Evolutionary conservation across 1,284 basidiomycete species (phyloP).

Genomic region (Athelia psychrophila): DNA sequence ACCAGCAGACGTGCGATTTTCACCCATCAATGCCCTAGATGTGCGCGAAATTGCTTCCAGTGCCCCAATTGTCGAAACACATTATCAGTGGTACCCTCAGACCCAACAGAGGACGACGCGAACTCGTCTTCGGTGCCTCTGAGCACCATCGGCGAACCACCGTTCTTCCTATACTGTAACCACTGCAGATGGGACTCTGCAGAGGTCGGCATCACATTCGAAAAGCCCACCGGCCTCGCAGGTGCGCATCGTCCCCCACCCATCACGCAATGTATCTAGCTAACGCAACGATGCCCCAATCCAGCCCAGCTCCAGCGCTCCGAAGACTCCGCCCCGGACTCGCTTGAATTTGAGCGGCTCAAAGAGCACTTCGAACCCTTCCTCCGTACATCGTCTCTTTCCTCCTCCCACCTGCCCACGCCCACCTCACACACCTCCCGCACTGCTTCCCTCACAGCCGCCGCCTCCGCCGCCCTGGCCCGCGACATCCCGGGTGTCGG

Average conservation of each 20-base stretch:
- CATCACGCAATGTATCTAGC: background rate
- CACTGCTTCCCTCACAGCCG: constrained; percentile 78
- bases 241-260: constrained; percentile 41
- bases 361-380: constrained; percentile 95
- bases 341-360: constrained; percentile 86
- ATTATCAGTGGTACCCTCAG: constrained; percentile 83
- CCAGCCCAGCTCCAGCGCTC: constrained; percentile 86
- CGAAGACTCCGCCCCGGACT: constrained; percentile 82
- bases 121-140: constrained; percentile 43
- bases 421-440: constrained; percentile 62
- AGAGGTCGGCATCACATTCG: constrained; percentile 88
- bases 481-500: constrained; percentile 77
- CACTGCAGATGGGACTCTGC: constrained; percentile 95
- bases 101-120: constrained; percentile 69
- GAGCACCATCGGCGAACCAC: constrained; percentile 71
- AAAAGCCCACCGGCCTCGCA: constrained; percentile 93
- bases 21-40: constrained; percentile 51
- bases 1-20: background rate
- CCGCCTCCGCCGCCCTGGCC: constrained; percentile 78
- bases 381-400: constrained; percentile 71
- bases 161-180: constrained; percentile 90
- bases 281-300: constrained; percentile 1
- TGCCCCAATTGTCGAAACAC: constrained; percentile 93
- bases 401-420: constrained; percentile 49
- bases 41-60: constrained; percentile 95